phyloP scores from a whole-genome alignment of 768 basidiomycete species.

The Coprinopsis marcescibilis region DNA sequence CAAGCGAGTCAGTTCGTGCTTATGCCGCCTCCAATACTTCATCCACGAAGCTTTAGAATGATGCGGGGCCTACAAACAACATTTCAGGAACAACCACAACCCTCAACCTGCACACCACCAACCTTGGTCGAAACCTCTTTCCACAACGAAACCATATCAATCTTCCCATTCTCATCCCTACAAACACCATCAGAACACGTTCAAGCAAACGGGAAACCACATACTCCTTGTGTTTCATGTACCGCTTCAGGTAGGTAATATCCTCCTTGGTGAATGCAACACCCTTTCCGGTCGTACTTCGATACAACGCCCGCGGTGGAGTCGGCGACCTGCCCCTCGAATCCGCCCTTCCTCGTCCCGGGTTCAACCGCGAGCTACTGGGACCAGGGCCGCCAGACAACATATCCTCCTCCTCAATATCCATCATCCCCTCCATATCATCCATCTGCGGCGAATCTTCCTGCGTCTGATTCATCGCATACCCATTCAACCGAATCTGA shows the following conservation, averaged over 20 bases:
- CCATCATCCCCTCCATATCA: slow-evolving; percentile 39
- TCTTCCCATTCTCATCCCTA: slow-evolving; percentile 37
- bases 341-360: slow-evolving; percentile 14
- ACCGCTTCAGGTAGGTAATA: slow-evolving; percentile 67
- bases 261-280: slow-evolving; percentile 87
- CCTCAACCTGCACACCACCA: slow-evolving; percentile 9
- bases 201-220: slow-evolving; percentile 16
- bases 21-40: slow-evolving; percentile 88
- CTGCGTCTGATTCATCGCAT: slow-evolving; percentile 55
- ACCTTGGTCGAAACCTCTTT: slow-evolving; percentile 27
- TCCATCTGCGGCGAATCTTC: slow-evolving; percentile 26
- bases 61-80: slow-evolving; percentile 47
- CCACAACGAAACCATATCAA: slow-evolving; percentile 29
- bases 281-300: slow-evolving; percentile 87
- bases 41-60: slow-evolving; percentile 92
- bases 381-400: neutral
- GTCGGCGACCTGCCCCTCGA: slow-evolving; percentile 69
- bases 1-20: slow-evolving; percentile 68
- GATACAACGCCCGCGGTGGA: slow-evolving; percentile 70
- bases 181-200: slow-evolving; percentile 1
- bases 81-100: too few species aligned
- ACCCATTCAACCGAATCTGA: slow-evolving; percentile 84
- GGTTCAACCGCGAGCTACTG: slow-evolving; percentile 15
- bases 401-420: slow-evolving; percentile 32
- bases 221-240: slow-evolving; percentile 73